Conservation (phyloP, 2,329 filamentous ascomycete genomes). For the Cordyceps tenuipes region DNA sequence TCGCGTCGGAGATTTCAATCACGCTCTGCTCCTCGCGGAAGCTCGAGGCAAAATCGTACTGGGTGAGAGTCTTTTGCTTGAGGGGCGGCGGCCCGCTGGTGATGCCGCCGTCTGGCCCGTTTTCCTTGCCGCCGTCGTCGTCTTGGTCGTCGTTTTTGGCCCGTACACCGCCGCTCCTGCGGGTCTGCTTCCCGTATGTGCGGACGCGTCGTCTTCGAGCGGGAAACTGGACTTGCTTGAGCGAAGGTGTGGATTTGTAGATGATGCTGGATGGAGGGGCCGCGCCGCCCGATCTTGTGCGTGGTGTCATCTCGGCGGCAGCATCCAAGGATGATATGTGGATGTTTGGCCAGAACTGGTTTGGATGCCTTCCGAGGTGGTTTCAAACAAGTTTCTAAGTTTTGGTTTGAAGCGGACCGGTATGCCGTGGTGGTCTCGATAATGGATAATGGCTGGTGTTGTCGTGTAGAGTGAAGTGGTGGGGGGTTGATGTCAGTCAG, state of each 20-base stretch:
- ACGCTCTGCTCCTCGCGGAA: slow-evolving; percentile 25
- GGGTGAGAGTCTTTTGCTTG: slow-evolving; percentile 35
- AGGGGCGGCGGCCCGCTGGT: slow-evolving; percentile 13
- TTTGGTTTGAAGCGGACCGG: not conserved
- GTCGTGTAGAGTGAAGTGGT: not conserved
- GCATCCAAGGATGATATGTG: not conserved
- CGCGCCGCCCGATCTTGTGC: slow-evolving; percentile 30
- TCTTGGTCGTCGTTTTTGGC: slow-evolving; percentile 13
- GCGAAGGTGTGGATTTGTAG: slow-evolving; percentile 29
- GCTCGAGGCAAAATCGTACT: slow-evolving; percentile 32
- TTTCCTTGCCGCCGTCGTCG: slow-evolving; percentile 28
- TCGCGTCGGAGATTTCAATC: slow-evolving; percentile 11
- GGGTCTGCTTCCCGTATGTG: slow-evolving; percentile 22
- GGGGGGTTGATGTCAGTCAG: not conserved
- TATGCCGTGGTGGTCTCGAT: not conserved
- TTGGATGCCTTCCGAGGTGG: not conserved
- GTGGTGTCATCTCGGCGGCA: slow-evolving; percentile 24
- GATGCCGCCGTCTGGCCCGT: slow-evolving; percentile 25
- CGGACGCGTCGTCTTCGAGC: slow-evolving; percentile 25
- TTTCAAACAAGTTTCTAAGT: not conserved
- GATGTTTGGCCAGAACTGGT: too few species aligned
- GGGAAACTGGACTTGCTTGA: slow-evolving; percentile 33
- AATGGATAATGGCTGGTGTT: not conserved
- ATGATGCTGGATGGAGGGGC: slow-evolving; percentile 26
- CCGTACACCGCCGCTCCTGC: not conserved